These are phyloP conservation scores for Phytopythium ostracodes DNA, from an alignment of 352 stramenopile species.

Conservation along the genomic window DNA sequence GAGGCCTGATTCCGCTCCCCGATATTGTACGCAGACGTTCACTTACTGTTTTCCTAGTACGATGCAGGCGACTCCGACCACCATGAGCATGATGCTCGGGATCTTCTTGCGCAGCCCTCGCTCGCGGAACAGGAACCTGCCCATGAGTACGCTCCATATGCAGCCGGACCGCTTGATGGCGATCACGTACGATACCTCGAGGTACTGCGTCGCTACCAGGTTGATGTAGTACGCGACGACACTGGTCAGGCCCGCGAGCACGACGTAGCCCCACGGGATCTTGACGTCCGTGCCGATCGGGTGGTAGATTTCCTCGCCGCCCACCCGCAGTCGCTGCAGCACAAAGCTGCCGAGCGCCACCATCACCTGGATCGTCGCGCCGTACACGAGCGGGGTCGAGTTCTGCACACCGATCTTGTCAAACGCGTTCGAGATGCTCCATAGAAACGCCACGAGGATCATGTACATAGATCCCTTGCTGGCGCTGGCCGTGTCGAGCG, in stretches of 20 bases:
- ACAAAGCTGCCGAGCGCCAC: slow-evolving; percentile 58
- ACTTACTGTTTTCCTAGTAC: slow-evolving; percentile 59
- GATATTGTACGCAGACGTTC: not conserved
- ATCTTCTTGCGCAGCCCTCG: slow-evolving; percentile 74
- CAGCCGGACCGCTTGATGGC: slow-evolving; percentile 82
- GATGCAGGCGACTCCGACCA: slow-evolving; percentile 74
- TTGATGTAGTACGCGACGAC: slow-evolving; percentile 86
- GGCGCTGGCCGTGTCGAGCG: slow-evolving; percentile 45
- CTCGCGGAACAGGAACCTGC: slow-evolving; percentile 70
- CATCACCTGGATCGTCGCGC: slow-evolving; percentile 67
- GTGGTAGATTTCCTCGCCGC: slow-evolving; percentile 51
- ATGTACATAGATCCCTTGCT: slow-evolving; percentile 82
- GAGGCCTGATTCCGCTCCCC: not conserved
- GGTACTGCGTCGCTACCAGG: slow-evolving; percentile 67
- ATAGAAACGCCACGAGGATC: slow-evolving; percentile 76
- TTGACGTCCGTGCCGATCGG: slow-evolving; percentile 50
- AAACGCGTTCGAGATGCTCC: slow-evolving; percentile 81
- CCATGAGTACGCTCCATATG: slow-evolving; percentile 80
- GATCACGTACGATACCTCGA: slow-evolving; percentile 83
- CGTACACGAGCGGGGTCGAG: slow-evolving; percentile 67
- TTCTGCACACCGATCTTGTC: slow-evolving; percentile 85
- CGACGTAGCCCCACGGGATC: slow-evolving; percentile 70
- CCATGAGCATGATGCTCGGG: slow-evolving; percentile 78
- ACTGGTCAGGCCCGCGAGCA: slow-evolving; percentile 61
- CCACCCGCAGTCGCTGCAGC: slow-evolving; percentile 53